These are phyloP conservation scores for Puya raimondii DNA, from an alignment of 176 grass and related monocot species.

Conservation along the genomic window DNA sequence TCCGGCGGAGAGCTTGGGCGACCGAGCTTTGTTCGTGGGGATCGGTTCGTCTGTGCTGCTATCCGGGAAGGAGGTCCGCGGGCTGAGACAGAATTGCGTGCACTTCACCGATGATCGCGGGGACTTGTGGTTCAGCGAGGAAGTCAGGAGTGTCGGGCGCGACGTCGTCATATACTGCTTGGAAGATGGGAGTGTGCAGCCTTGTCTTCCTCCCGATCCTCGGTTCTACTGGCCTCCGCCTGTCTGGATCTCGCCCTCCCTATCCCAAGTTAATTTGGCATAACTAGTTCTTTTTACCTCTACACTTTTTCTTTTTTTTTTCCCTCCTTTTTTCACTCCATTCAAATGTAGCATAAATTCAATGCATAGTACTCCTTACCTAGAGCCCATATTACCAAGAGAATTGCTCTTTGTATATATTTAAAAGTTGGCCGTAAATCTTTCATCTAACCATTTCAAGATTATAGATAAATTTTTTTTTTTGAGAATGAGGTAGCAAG, in stretches of 20 bases:
- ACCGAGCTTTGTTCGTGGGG: background rate
- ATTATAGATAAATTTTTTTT: too few species aligned
- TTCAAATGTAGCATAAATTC: too few species aligned
- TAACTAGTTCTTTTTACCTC: background rate
- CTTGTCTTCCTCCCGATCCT: background rate
- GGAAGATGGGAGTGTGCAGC: background rate
- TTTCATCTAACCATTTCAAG: too few species aligned
- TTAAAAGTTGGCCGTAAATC: too few species aligned
- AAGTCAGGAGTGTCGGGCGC: background rate
- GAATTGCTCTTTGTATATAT: too few species aligned
- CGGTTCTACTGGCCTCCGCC: background rate
- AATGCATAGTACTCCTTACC: too few species aligned
- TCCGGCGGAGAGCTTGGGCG: background rate
- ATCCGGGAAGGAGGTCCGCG: background rate
- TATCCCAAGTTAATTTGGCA: background rate
- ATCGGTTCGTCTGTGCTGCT: background rate
- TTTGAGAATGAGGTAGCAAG: too few species aligned
- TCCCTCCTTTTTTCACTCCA: too few species aligned
- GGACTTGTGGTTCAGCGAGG: background rate
- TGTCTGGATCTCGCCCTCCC: background rate
- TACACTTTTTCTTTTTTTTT: too few species aligned
- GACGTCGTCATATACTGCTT: background rate
- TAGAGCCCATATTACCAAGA: too few species aligned
- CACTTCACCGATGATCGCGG: background rate
- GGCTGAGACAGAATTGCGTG: background rate